Percentiles rank a stretch among this genome's conserved stretches.
phyloP scores from a whole-genome alignment of 805 yeast genomes.

The Lachancea cidri region DNA sequence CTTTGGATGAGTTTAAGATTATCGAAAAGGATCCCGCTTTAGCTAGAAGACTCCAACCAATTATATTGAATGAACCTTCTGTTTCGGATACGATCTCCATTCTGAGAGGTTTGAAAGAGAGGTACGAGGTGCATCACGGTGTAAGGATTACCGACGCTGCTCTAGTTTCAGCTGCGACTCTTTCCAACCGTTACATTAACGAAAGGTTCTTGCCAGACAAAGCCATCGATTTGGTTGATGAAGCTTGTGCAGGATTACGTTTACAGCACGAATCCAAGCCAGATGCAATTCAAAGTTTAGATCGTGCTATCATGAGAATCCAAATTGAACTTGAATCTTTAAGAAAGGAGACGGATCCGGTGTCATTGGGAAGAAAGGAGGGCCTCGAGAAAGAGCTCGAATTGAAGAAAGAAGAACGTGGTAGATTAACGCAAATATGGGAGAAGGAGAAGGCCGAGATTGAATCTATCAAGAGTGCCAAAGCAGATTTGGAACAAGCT shows the following conservation, averaged over 20 bases:
- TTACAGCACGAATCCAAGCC: constrained; percentile 97
- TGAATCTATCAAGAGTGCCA: constrained; percentile 72
- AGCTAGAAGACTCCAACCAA: constrained; percentile 91
- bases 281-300: constrained; percentile 84
- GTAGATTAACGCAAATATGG: constrained; percentile 78
- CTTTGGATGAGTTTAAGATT: constrained; percentile 88
- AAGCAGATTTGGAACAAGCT: constrained; percentile 79
- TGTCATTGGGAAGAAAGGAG: constrained; percentile 73
- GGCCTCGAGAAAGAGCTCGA: constrained; percentile 65
- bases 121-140: constrained; percentile 96
- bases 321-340: constrained; percentile 93
- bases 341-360: constrained; percentile 84
- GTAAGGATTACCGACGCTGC: constrained; percentile 92
- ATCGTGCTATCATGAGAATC: constrained; percentile 85
- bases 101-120: constrained; percentile 86
- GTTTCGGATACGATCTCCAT: constrained; percentile 90
- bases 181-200: constrained; percentile 84
- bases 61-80: constrained; percentile 77
- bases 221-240: constrained; percentile 95
- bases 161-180: constrained; percentile 85
- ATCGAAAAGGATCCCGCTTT: constrained; percentile 96
- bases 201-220: constrained; percentile 92
- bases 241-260: constrained; percentile 92
- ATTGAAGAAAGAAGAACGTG: constrained; percentile 57
- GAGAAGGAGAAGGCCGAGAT: constrained; percentile 73